Percentiles rank a stretch among this genome's conserved stretches.
These are phyloP conservation scores for Prototheca wickerhamii DNA, from an alignment of 163 green algal genomes.

Conservation along the genomic window DNA sequence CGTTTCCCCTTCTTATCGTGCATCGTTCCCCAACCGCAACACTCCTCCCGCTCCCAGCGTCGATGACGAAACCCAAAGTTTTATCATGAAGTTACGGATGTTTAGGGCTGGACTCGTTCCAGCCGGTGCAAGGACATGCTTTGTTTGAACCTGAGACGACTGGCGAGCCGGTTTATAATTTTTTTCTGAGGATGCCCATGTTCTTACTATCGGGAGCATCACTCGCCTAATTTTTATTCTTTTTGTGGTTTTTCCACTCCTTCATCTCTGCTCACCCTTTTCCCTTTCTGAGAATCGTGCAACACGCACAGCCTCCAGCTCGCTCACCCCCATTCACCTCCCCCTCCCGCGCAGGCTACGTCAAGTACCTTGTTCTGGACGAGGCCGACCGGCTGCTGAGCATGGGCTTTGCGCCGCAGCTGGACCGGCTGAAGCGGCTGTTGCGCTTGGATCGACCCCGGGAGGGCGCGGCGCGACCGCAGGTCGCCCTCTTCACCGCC, in stretches of 20 bases:
- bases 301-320: no score
- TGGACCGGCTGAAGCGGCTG: constrained; percentile 47
- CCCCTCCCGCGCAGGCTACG: constrained; percentile 21
- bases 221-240: no score
- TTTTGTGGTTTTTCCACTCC: no score
- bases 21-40: no score
- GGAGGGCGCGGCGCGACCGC: constrained; percentile 5
- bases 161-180: not conserved
- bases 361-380: constrained; percentile 73
- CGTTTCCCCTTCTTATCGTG: no score
- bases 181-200: not conserved
- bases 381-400: constrained; percentile 90
- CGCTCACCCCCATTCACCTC: no score
- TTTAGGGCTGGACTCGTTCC: constrained; percentile 1
- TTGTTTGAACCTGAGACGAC: constrained; percentile 23
- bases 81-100: constrained; percentile 8
- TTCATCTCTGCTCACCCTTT: no score
- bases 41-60: not conserved
- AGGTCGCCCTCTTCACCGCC: constrained; percentile 77
- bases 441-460: no score
- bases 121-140: constrained; percentile 13
- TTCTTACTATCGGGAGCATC: no score
- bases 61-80: constrained; percentile 10
- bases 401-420: constrained; percentile 72
- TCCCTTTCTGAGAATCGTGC: no score